Base-by-base conservation (phyloP, 139 green algal species). In the Raphidocelis subcapitata region DNA sequence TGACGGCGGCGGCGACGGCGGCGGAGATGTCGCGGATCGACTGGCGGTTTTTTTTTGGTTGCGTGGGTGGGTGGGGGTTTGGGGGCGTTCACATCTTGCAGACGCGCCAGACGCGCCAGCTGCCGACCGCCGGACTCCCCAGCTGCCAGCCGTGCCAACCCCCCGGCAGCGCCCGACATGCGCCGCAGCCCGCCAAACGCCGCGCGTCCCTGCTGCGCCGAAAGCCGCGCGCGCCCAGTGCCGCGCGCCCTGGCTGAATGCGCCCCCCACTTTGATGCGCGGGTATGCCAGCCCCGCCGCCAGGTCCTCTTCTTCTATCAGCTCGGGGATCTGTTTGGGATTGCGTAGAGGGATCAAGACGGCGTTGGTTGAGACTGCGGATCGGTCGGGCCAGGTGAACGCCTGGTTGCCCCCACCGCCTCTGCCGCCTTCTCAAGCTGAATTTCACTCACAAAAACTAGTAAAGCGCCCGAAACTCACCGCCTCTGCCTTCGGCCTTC, bases 261-360 rank as follows among this genome's bases (percentile, higher is more conserved):
- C n/a, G n/a, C 64, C 2, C 5, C 55, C 26, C 29, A 77, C 70
- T 32, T 68, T 68, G 12, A 77, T 49, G 18, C 62, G 52, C 3
- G 84, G 84, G 72, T 85, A 89, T 32, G 86, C 77, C 28, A 69
- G 62, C 15, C 80, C 84, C 67, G 68, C 35, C 21, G 37, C 29
- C 35, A 93, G 59, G 54, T 96, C 89, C 66, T 89, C 81, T 24
- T 75, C 20, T 0, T 62, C 72, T 23, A 96, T 75, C 41, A 92
- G 69, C 12, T 52, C 52, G 79, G 89, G 83, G 33, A 98, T 81
- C 35, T 67, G 46, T 71, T 96, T 89, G 10, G 92, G 87, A n/a
- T n/a, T n/a, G n/a, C n/a, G n/a, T 2, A 91, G 88, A 44, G 79
- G 80, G 76, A 87, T 89, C 46, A 94, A 56, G 52, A 91, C 89